These are phyloP conservation scores for Trypanosoma lewisi DNA, from an alignment of 208 protist genomes.

Conservation along the genomic window DNA sequence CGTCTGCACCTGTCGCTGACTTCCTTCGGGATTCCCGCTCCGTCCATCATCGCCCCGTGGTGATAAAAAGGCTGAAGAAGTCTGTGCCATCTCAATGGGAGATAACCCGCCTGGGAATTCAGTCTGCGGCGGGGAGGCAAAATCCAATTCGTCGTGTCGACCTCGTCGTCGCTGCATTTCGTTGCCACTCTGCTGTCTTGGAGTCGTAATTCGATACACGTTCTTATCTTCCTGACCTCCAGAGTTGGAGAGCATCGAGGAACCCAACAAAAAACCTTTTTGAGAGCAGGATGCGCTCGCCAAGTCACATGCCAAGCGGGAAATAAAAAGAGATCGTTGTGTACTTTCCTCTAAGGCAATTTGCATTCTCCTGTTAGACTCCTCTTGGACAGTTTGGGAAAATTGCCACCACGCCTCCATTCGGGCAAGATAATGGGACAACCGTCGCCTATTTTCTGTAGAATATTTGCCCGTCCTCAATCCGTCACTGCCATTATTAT, in stretches of 20 bases:
- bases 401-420: conserved; percentile 3
- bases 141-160: neutral
- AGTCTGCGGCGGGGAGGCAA: conserved; percentile 1
- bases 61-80: conserved; percentile 20
- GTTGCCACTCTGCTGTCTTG: neutral
- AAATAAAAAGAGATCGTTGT: conserved; percentile 10
- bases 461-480: neutral
- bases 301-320: neutral
- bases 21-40: neutral
- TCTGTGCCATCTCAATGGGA: conserved; percentile 11
- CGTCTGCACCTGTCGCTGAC: neutral
- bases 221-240: neutral
- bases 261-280: neutral
- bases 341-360: conserved; percentile 18
- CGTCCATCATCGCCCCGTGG: neutral
- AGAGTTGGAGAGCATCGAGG: neutral
- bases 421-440: neutral
- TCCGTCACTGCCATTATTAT: neutral
- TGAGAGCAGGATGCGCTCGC: neutral
- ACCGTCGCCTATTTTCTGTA: neutral
- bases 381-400: conserved; percentile 10
- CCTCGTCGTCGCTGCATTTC: neutral
- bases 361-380: conserved; percentile 10
- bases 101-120: conserved; percentile 13
- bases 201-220: neutral